Evolutionary conservation across 495 filamentous ascomycete genomes (phyloP).

Genomic region (Cladorrhinum samala): DNA sequence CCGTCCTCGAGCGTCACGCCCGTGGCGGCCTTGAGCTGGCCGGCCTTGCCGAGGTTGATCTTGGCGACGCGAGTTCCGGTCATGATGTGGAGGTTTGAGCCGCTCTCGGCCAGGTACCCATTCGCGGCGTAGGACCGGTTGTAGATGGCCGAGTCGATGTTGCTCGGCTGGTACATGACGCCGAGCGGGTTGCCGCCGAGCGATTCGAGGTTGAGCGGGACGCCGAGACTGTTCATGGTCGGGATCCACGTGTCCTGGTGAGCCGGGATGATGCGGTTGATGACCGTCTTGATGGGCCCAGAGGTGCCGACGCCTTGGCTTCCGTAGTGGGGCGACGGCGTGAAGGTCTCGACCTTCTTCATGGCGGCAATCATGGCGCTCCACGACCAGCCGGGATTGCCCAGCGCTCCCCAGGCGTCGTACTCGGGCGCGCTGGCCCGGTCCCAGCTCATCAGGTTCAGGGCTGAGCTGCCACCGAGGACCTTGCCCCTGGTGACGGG

Average conservation of each 20-base stretch:
- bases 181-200: constrained; percentile 34
- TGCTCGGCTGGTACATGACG: constrained; percentile 33
- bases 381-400: constrained; percentile 53
- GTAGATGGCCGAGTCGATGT: constrained; percentile 30
- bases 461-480: constrained; percentile 38
- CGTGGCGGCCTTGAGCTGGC: constrained; percentile 11
- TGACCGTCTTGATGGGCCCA: constrained; percentile 28
- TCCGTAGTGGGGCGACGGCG: constrained; percentile 3
- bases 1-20: constrained; percentile 27
- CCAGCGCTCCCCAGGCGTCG: constrained; percentile 52
- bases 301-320: constrained; percentile 7
- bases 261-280: constrained; percentile 29
- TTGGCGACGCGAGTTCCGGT: constrained; percentile 18
- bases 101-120: constrained; percentile 20
- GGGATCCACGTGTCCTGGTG: constrained; percentile 27
- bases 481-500: constrained; percentile 42
- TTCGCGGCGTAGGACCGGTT: constrained; percentile 35
- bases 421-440: constrained; percentile 49
- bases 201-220: constrained; percentile 27
- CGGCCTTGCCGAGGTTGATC: constrained; percentile 15
- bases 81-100: constrained; percentile 17
- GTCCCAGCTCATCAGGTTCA: constrained; percentile 47
- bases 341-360: constrained; percentile 33
- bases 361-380: constrained; percentile 33
- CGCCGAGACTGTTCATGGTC: constrained; percentile 24